Evolutionary conservation across 2,329 filamentous ascomycete genomes (phyloP).

Genomic region (Ambrosiella xylebori): DNA sequence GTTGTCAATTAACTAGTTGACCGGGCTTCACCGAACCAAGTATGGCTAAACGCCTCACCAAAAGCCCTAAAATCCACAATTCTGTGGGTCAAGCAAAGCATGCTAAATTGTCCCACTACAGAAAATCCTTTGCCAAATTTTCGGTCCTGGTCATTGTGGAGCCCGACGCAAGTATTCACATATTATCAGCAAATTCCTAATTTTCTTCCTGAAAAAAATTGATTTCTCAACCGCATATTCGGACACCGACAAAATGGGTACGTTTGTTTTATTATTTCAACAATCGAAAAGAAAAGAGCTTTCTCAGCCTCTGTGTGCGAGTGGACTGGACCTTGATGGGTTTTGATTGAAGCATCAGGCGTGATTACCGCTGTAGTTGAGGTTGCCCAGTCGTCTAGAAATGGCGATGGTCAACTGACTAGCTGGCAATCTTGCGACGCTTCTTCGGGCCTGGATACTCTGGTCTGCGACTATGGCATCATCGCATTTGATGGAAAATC

Average conservation of each 20-base stretch:
- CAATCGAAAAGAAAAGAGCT: constrained; percentile 12
- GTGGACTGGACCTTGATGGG: constrained; percentile 22
- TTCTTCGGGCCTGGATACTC: constrained; percentile 1
- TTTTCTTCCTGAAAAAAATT: background rate
- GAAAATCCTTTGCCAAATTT: constrained; percentile 3
- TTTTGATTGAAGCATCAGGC: background rate
- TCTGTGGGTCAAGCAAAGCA: background rate
- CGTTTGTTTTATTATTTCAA: constrained; percentile 11
- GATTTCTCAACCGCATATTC: constrained; percentile 12
- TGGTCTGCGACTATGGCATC: constrained; percentile 12
- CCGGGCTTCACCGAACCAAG: background rate
- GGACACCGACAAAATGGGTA: constrained; percentile 14
- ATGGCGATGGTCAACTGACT: background rate
- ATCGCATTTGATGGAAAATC: constrained; percentile 6
- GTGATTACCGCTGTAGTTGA: background rate
- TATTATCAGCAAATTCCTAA: constrained; percentile 3
- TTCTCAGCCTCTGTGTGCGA: constrained; percentile 32
- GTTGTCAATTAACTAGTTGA: background rate
- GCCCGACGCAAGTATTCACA: background rate
- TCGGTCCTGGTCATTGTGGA: background rate
- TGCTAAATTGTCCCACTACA: background rate
- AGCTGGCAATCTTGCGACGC: background rate
- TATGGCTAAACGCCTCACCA: constrained; percentile 1
- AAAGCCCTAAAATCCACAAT: constrained; percentile 13
- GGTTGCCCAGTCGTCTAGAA: background rate